A percentile compares a stretch with the other conserved stretches of the same genome.
Conservation (phyloP, 306 rosid species). For the Lupinus albus region DNA sequence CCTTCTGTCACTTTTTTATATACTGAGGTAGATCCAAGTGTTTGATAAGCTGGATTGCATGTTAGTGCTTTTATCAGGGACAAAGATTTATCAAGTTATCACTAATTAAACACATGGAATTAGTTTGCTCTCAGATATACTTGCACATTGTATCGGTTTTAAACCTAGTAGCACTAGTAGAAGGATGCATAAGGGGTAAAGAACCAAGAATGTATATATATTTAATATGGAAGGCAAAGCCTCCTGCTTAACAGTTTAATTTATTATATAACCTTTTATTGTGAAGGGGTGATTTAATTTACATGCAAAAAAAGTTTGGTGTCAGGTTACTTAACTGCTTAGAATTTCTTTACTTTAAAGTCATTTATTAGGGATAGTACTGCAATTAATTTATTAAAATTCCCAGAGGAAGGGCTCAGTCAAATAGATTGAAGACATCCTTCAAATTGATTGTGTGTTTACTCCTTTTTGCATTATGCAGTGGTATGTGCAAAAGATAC, state of each 20-base stretch:
- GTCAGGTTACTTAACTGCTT: background rate
- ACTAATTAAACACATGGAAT: background rate
- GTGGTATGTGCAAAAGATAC: background rate
- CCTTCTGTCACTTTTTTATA: background rate
- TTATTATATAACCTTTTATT: slow-evolving; percentile 6
- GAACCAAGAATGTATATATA: no score
- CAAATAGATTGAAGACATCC: background rate
- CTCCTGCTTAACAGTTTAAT: slow-evolving; percentile 12
- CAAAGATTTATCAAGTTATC: slow-evolving; percentile 5
- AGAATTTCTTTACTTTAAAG: background rate
- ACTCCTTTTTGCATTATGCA: no score
- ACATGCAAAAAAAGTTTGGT: background rate
- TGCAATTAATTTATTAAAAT: background rate
- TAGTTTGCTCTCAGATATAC: no score
- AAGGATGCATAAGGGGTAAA: no score
- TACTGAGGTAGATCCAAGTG: background rate
- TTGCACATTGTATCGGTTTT: no score
- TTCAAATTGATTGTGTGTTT: background rate
- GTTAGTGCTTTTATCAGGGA: background rate
- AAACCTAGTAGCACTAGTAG: no score
- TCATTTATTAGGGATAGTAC: slow-evolving; percentile 2
- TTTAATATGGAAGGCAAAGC: background rate
- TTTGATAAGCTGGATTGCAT: slow-evolving; percentile 7
- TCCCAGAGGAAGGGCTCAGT: background rate
- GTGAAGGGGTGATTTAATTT: background rate